These are phyloP conservation scores for Dipteronia sinensis DNA, from an alignment of 345 rosid species.

Conservation along the genomic window DNA sequence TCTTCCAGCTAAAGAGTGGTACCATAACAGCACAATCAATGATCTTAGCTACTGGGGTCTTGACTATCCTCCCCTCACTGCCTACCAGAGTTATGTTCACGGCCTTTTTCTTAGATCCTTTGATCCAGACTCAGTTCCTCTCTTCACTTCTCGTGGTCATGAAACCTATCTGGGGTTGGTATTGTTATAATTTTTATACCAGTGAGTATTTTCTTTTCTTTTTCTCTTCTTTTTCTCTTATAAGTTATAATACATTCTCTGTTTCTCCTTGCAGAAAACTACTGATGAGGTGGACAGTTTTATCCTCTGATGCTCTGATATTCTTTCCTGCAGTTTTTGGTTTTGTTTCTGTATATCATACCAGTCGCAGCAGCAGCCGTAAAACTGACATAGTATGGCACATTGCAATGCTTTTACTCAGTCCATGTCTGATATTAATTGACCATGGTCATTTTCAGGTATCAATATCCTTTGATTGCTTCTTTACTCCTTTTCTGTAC, in stretches of 20 bases:
- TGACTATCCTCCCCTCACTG: conserved; percentile 96
- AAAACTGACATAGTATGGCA: conserved; percentile 72
- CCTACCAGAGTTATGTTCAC: conserved; percentile 90
- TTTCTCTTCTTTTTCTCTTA: neutral
- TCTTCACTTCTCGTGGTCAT: conserved; percentile 68
- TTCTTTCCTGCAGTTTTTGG: conserved; percentile 80
- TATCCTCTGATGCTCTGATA: conserved; percentile 74
- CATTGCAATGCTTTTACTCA: conserved; percentile 62
- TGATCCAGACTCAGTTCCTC: conserved; percentile 67
- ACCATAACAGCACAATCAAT: conserved; percentile 62
- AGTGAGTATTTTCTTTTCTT: neutral
- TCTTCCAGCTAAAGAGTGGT: conserved; percentile 71
- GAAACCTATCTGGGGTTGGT: conserved; percentile 81
- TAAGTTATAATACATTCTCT: conserved; percentile 8
- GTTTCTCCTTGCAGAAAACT: conserved; percentile 62
- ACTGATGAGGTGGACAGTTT: conserved; percentile 91
- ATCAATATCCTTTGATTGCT: conserved; percentile 10
- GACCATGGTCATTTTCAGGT: conserved; percentile 99
- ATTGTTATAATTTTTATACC: neutral
- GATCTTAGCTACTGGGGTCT: conserved; percentile 94
- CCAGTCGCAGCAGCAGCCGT: conserved; percentile 10
- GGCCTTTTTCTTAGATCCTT: conserved; percentile 64
- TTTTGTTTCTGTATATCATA: conserved; percentile 57
- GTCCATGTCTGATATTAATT: conserved; percentile 81
- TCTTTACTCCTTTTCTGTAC: neutral